phyloP scores from a whole-genome alignment of 768 basidiomycete species.

The Steccherinum ochraceum region DNA sequence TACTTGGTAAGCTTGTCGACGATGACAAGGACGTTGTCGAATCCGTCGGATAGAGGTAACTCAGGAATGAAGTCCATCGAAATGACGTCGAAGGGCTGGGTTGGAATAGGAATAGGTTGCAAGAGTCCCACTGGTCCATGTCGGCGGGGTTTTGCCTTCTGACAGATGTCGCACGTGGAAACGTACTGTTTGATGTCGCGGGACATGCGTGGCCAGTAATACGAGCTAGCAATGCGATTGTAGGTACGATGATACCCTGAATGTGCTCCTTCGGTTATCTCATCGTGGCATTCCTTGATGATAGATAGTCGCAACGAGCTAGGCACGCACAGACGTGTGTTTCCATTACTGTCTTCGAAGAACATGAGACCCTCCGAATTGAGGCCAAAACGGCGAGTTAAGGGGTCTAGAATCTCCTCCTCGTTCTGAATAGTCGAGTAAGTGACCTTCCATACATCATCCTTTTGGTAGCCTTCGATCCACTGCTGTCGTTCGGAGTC shows the following conservation, averaged over 20 bases:
- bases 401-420: too few species aligned
- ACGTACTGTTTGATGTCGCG: constrained; percentile 26
- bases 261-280: constrained; percentile 32
- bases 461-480: too few species aligned
- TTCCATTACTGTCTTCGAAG: constrained; percentile 19
- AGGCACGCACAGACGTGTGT: constrained; percentile 29
- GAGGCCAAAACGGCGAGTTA: too few species aligned
- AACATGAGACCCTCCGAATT: constrained; percentile 14
- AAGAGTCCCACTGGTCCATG: constrained; percentile 24
- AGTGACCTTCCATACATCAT: too few species aligned
- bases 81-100: constrained; percentile 7
- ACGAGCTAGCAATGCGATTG: constrained; percentile 27
- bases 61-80: constrained; percentile 8
- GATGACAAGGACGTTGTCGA: constrained; percentile 12
- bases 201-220: constrained; percentile 32
- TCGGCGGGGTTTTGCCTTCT: constrained; percentile 20
- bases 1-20: constrained; percentile 22
- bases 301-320: constrained; percentile 19
- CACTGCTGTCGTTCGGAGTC: too few species aligned
- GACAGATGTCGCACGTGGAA: constrained; percentile 23
- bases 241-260: constrained; percentile 30
- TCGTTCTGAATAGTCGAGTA: too few species aligned
- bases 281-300: constrained; percentile 30
- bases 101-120: constrained; percentile 24
- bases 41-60: constrained; percentile 8